A percentile compares a stretch with the other conserved stretches of the same genome.
phyloP scores from a whole-genome alignment of 75 land plant genomes.

The Chamaecyparis obtusa region DNA sequence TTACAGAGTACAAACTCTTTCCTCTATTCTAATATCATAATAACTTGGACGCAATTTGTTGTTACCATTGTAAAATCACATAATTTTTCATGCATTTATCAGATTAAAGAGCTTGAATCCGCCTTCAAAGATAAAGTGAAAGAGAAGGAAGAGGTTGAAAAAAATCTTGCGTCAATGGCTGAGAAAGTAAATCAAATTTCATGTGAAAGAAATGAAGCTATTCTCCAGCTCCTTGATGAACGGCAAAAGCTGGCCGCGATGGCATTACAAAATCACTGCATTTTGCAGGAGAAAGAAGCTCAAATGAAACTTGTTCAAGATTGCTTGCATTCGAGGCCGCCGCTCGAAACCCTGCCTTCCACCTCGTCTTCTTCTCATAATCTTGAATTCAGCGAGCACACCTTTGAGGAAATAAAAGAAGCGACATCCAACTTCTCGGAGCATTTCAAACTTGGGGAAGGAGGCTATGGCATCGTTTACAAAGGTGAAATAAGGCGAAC shows the following conservation, averaged over 20 bases:
- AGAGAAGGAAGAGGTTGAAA: background rate
- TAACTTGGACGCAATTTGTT: background rate
- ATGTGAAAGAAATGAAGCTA: background rate
- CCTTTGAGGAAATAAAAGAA: conserved; percentile 19
- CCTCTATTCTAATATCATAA: background rate
- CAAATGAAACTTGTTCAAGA: background rate
- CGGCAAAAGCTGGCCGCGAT: background rate
- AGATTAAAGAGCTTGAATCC: background rate
- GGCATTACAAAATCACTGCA: background rate
- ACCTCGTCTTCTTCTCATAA: conserved; percentile 19
- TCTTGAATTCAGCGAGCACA: background rate
- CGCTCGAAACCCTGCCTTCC: background rate
- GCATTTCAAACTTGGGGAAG: too few relatives aligned
- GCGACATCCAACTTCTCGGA: too few relatives aligned
- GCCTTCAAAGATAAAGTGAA: background rate
- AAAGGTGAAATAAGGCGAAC: conserved; percentile 18
- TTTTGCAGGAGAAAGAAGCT: background rate
- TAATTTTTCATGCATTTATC: background rate
- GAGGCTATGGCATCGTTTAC: conserved; percentile 24
- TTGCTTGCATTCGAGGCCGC: background rate
- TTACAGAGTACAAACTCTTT: background rate
- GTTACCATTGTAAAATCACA: background rate
- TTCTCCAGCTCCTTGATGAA: background rate
- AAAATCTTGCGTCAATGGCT: background rate
- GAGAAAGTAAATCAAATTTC: background rate